phyloP scores from a whole-genome alignment of 2,329 filamentous ascomycete species.

The Sclerotinia glacialis region DNA sequence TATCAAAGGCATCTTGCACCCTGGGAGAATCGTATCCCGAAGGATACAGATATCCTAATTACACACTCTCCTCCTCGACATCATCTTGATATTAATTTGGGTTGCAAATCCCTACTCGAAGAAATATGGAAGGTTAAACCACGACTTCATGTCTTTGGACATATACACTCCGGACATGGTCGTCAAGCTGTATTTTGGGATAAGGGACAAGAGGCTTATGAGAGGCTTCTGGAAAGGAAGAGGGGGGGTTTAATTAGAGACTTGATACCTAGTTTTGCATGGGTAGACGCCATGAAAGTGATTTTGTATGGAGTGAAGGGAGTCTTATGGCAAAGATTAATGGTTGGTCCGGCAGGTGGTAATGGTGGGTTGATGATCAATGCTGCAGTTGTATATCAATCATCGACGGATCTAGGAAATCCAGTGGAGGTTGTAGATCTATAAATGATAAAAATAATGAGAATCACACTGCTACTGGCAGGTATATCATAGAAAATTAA shows the following conservation, averaged over 20 bases:
- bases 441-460: constrained; percentile 21
- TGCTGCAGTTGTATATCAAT: constrained; percentile 53
- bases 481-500: too few relatives aligned
- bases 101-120: constrained; percentile 55
- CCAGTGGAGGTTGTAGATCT: constrained; percentile 36
- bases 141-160: constrained; percentile 62
- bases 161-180: constrained; percentile 62
- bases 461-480: not conserved
- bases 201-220: constrained; percentile 48
- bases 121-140: constrained; percentile 61
- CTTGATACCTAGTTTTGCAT: constrained; percentile 39
- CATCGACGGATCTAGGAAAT: constrained; percentile 49
- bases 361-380: constrained; percentile 57
- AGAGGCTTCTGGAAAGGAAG: constrained; percentile 37
- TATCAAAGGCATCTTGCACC: constrained; percentile 56
- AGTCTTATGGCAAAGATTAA: constrained; percentile 56
- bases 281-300: constrained; percentile 52
- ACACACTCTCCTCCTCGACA: constrained; percentile 63
- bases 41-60: constrained; percentile 59
- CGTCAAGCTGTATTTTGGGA: constrained; percentile 61
- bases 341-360: constrained; percentile 50
- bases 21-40: constrained; percentile 59
- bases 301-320: constrained; percentile 52
- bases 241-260: constrained; percentile 40
- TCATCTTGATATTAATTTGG: constrained; percentile 52